Evolutionary conservation across 768 basidiomycete genomes (phyloP).

Genomic region (Boletus reticuloceps): DNA sequence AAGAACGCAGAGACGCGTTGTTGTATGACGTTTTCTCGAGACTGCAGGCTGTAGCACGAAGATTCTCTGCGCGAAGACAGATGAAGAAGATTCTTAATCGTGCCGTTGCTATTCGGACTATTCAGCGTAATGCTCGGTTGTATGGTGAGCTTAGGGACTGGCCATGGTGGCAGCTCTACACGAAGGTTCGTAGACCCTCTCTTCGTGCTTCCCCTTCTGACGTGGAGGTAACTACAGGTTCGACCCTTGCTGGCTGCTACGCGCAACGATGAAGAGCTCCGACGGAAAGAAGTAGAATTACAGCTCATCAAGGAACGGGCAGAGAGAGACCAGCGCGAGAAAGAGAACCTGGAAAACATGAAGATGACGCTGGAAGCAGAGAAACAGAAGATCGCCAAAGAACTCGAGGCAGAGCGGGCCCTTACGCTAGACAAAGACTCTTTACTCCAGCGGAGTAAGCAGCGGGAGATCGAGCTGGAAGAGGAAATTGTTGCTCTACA

Average conservation of each 20-base stretch:
- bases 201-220: neutral
- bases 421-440: constrained; percentile 81
- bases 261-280: constrained; percentile 86
- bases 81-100: constrained; percentile 95
- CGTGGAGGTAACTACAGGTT: constrained; percentile 47
- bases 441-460: constrained; percentile 79
- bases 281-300: constrained; percentile 83
- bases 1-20: constrained; percentile 86
- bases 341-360: constrained; percentile 71
- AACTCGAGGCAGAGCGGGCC: constrained; percentile 78
- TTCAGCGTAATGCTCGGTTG: constrained; percentile 90
- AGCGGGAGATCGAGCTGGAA: constrained; percentile 79
- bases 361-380: constrained; percentile 83
- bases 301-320: constrained; percentile 78
- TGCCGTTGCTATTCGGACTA: constrained; percentile 84
- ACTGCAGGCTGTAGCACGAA: constrained; percentile 83
- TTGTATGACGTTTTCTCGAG: constrained; percentile 87
- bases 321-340: constrained; percentile 82
- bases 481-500: constrained; percentile 82
- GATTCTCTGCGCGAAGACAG: constrained; percentile 82
- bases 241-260: constrained; percentile 92
- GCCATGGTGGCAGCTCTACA: constrained; percentile 99
- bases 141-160: constrained; percentile 90
- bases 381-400: constrained; percentile 77
- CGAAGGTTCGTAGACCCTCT: constrained; percentile 54